Conservation (phyloP, 2,329 filamentous ascomycete genomes). For the Plectosphaerella sp. region DNA sequence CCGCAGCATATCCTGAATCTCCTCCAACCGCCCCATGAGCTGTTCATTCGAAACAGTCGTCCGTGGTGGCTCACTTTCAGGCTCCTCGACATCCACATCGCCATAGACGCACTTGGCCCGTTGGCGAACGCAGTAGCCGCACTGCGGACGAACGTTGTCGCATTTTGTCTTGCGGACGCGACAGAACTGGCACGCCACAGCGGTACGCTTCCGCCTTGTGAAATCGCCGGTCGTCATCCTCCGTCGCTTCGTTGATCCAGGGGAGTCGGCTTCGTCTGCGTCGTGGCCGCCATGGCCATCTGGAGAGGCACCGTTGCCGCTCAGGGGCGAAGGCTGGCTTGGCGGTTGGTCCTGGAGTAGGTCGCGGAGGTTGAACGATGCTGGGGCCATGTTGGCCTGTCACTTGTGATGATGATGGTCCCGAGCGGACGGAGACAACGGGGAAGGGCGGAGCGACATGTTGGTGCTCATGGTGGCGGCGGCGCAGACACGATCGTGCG, state of each 20-base stretch:
- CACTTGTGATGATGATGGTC: not conserved
- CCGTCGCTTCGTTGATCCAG: not conserved
- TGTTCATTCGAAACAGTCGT: not conserved
- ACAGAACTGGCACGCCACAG: conserved; percentile 7
- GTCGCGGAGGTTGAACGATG: not conserved
- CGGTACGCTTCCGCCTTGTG: conserved; percentile 4
- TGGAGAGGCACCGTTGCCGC: too few species aligned
- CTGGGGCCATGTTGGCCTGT: not conserved
- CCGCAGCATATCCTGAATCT: conserved; percentile 5
- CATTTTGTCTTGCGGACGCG: conserved; percentile 10
- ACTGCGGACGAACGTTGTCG: conserved; percentile 9
- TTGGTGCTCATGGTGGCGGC: not conserved
- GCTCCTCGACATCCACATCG: not conserved
- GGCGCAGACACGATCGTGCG: not conserved
- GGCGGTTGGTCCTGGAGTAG: too few species aligned
- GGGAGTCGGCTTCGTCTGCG: too few species aligned
- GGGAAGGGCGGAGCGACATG: not conserved
- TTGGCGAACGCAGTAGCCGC: conserved; percentile 5
- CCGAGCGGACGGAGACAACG: not conserved
- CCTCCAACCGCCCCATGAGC: conserved; percentile 2
- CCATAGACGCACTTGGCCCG: conserved; percentile 6
- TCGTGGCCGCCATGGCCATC: too few species aligned
- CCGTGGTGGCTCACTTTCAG: not conserved
- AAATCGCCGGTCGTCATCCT: not conserved
- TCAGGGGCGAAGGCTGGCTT: too few species aligned